Percentiles rank a stretch among this genome's conserved stretches.
Conservation (phyloP, 2,329 filamentous ascomycete species). For the Diplodia scrobiculata region DNA sequence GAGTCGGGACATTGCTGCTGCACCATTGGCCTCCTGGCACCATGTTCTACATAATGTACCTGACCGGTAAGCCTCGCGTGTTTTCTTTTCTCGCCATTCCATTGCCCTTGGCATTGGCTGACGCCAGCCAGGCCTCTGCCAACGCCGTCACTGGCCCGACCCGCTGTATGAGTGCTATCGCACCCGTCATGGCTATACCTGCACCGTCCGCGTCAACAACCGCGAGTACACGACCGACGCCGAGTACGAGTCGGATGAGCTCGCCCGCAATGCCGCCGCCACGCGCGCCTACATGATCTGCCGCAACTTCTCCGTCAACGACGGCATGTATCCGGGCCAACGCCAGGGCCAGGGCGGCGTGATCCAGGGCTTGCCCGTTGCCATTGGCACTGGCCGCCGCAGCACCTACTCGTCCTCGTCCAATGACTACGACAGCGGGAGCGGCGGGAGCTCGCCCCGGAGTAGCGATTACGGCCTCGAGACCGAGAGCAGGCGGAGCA, state of each 20-base stretch:
- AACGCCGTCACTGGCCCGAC: conserved; percentile 89
- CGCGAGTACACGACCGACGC: conserved; percentile 93
- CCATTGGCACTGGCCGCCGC: conserved; percentile 63
- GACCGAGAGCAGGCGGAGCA: conserved; percentile 36
- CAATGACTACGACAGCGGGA: conserved; percentile 55
- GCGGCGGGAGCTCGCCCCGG: conserved; percentile 59
- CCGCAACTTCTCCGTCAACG: conserved; percentile 94
- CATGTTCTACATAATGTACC: conserved; percentile 51
- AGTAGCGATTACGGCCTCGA: conserved; percentile 52
- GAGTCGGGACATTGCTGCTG: conserved; percentile 19
- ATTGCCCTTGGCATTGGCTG: conserved; percentile 30
- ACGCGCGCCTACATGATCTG: conserved; percentile 98
- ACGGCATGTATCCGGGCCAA: conserved; percentile 75
- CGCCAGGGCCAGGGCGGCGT: conserved; percentile 57
- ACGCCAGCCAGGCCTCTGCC: conserved; percentile 73
- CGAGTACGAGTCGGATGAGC: conserved; percentile 75
- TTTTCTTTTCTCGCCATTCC: conserved; percentile 31
- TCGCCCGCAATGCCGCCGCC: conserved; percentile 90
- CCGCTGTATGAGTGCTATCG: conserved; percentile 83
- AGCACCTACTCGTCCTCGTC: conserved; percentile 47
- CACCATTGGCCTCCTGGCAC: conserved; percentile 29
- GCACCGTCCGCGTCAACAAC: conserved; percentile 91
- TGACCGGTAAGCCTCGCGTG: conserved; percentile 44
- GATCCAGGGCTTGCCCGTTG: conserved; percentile 64
- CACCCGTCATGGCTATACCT: conserved; percentile 75